Evolutionary conservation across 305 asterid genomes (phyloP), one percentile per base, ranked within the genome.

Genomic region (Fraxinus greggii): DNA sequence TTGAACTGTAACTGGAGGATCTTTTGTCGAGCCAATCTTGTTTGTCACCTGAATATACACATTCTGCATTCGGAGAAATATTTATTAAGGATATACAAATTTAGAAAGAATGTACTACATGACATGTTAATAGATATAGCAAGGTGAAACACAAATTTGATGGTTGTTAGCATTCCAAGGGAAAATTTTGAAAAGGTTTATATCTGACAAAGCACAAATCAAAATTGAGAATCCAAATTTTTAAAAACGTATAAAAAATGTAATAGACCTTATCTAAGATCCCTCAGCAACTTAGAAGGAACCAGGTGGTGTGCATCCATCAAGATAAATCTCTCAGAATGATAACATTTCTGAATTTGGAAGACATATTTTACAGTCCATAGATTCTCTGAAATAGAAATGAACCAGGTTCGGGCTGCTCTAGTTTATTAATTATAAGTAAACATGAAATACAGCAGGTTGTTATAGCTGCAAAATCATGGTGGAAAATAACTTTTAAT

Each of bases 1-100:
- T 81, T 90, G 95, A 81, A 96, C 93, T 79, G 86, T 84, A 80
- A 94, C 89, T 7, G 98, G 98, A 35, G 97, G 90, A 79, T 93
- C 92, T 84, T 82, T 89, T 12, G 99, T 94, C 35, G 99, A 96
- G 72, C 99, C 99, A 76, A 84, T 83, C 40, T 85, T 86, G 87
- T 90, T 96, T 80, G 92, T 87, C 75, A 92, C 92, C 84, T 90
- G 93, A 84, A 94, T 48, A 81, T 87, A 89, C 77, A 94, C 88
- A 84, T 67, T 86, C 99, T 94, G 94, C 76, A 83, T 36, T 72
- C 26, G 65, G 48, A 78, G 36, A 67, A 28, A 12, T 28, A 15
- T 28, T 67, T 67, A 26, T 12, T 6, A 70, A 17, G 45, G 73
- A 6, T 70, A n/a, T 70, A 31, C 19, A 15, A 32, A 70, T 19